These are phyloP conservation scores for Fusarium sambucinum DNA, from an alignment of 2,329 filamentous ascomycete species.

Conservation along the genomic window DNA sequence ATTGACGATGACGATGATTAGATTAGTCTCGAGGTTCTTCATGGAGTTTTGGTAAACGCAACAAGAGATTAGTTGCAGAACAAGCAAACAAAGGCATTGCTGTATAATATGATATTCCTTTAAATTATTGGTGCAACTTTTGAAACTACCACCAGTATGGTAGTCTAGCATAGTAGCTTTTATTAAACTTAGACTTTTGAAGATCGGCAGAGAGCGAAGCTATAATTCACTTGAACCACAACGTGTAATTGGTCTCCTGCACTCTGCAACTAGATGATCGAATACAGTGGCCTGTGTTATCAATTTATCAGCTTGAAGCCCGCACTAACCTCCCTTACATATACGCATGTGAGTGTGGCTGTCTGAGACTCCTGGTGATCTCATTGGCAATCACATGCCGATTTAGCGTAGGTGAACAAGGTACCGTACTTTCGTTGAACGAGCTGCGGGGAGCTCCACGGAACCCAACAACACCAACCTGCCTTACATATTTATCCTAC, in stretches of 20 bases:
- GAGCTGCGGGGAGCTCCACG: constrained; percentile 42
- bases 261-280: not conserved
- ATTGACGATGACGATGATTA: constrained; percentile 72
- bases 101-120: constrained; percentile 29
- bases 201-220: constrained; percentile 4
- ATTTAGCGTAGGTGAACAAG: constrained; percentile 31
- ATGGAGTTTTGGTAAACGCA: constrained; percentile 1
- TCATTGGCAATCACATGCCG: constrained; percentile 51
- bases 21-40: constrained; percentile 12
- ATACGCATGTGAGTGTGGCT: constrained; percentile 30
- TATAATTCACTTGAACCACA: not conserved
- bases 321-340: constrained; percentile 2
- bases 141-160: not conserved
- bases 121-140: constrained; percentile 13
- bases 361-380: constrained; percentile 39
- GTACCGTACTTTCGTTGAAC: constrained; percentile 37
- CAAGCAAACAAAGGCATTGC: constrained; percentile 22
- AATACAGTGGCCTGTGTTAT: not conserved
- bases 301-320: not conserved
- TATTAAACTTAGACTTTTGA: constrained; percentile 14
- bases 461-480: constrained; percentile 41
- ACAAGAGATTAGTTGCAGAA: constrained; percentile 7
- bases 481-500: constrained; percentile 31
- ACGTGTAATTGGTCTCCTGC: not conserved
- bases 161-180: constrained; percentile 5